Percentiles rank a stretch among this genome's conserved stretches.
Conservation (phyloP, 2,329 filamentous ascomycete genomes). For the Pyrenochaeta sp. region DNA sequence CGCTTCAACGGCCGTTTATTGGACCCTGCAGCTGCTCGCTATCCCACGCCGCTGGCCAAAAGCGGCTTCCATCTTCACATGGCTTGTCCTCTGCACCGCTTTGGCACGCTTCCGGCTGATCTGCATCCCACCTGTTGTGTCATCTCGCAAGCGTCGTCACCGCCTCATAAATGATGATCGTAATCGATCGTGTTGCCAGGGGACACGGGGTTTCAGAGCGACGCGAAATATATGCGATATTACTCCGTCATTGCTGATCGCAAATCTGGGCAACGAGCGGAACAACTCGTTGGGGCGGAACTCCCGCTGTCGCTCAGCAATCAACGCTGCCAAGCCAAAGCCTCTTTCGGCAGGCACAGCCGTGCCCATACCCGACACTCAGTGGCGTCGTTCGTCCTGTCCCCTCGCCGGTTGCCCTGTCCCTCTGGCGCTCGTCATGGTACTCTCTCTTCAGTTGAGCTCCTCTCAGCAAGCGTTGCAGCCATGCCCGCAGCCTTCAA, state of each 20-base stretch:
- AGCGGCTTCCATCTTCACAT: constrained; percentile 11
- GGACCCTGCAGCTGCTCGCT: constrained; percentile 38
- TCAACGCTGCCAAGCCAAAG: constrained; percentile 21
- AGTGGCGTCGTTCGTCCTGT: constrained; percentile 18
- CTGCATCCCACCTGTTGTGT: constrained; percentile 21
- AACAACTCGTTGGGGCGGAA: constrained; percentile 17
- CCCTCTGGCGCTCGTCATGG: not conserved
- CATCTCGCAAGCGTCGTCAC: constrained; percentile 13
- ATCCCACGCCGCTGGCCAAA: constrained; percentile 20
- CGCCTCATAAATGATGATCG: not conserved
- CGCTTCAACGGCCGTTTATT: constrained; percentile 23
- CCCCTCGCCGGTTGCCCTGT: not conserved
- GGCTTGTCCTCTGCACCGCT: constrained; percentile 22
- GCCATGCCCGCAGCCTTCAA: not conserved
- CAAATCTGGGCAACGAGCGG: constrained; percentile 5
- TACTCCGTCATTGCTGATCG: constrained; percentile 13
- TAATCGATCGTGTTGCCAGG: not conserved
- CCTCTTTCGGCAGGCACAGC: constrained; percentile 15
- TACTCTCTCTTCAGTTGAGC: not conserved
- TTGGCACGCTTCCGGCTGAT: constrained; percentile 8
- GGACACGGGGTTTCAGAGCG: not conserved
- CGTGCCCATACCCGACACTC: constrained; percentile 18
- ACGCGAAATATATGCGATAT: constrained; percentile 5
- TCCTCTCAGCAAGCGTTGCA: not conserved
- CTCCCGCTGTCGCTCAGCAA: constrained; percentile 19